Base-by-base conservation (phyloP, 1,139 yeast species). In the Kodamaea suecica region DNA sequence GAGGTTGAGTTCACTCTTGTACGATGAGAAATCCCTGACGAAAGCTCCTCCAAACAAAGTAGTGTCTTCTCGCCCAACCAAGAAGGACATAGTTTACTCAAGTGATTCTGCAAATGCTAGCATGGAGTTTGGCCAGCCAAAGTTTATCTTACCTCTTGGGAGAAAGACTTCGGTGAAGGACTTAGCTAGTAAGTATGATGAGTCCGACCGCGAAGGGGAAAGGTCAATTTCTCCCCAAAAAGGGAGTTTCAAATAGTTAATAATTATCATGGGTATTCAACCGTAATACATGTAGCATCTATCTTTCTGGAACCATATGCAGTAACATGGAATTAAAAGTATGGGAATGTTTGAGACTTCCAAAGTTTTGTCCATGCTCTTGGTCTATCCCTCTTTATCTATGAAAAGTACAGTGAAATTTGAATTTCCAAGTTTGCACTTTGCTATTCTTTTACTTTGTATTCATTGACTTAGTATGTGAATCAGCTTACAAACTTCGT, bases 141-240 rank as follows among this genome's bases (percentile, higher is more conserved):
- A 58, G 36, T 62, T 61, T 39, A 47, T 55, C 3, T 42, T 59
- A 5, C 45, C 55, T 14, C 40, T 61, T 39, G 65, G 43, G 9
- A 52, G 67, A 36, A 61, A 55, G 37, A 52, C 67, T 5, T 62
- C 68, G 2, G 66, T 61, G 5, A 63, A 63, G 39, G 67, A 61
- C 38, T 43, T 62, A 34, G 66, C 67, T 1, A 51, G 52, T 13
- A 52, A 54, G 36, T 60, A 59, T 39, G 67, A 63, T 17, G 28
- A 25, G 7, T 25, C 28, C 8, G 21, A 19, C 9, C 21, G 21
- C 9, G 21, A 19, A 9, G 9, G 21, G 6, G 28, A 13, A 5
- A 6, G 26, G 26, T 23, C 26, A 7, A 12, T 23, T 5, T 23
- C 26, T 23, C 26, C 26, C 6, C 26, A 23, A 12, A 23, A 12